Conservation (phyloP, 176 grass and related monocot genomes). For the Zoysia japonica region DNA sequence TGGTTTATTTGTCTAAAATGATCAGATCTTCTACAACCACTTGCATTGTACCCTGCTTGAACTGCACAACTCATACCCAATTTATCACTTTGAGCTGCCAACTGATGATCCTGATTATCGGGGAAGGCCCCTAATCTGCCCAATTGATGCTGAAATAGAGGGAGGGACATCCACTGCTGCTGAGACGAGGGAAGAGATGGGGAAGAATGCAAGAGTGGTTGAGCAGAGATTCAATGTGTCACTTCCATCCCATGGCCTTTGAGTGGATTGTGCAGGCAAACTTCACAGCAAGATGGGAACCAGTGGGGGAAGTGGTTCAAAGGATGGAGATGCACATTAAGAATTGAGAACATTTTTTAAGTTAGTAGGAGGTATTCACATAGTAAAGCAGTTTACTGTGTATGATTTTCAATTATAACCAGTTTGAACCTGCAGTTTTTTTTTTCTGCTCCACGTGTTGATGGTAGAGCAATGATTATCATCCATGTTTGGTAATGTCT, state of each 20-base stretch:
- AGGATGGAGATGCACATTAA: constrained; percentile 48
- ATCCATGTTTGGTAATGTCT: constrained; percentile 17
- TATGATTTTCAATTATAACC: background rate
- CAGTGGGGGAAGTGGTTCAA: constrained; percentile 38
- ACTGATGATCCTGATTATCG: constrained; percentile 91
- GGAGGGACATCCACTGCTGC: constrained; percentile 39
- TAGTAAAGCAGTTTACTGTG: constrained; percentile 8
- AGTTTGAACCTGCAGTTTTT: background rate
- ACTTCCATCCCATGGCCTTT: constrained; percentile 61
- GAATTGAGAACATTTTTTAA: constrained; percentile 41
- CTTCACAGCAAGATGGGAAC: constrained; percentile 54
- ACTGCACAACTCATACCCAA: constrained; percentile 92
- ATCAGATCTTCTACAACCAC: too few species aligned
- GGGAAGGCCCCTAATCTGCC: constrained; percentile 32
- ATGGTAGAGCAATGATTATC: background rate
- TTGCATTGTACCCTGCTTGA: constrained; percentile 91
- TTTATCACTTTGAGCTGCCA: constrained; percentile 89
- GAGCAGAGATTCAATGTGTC: constrained; percentile 68
- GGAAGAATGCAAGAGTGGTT: constrained; percentile 38
- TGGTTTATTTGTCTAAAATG: too few species aligned
- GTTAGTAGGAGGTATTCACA: constrained; percentile 48
- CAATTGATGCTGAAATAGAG: constrained; percentile 29
- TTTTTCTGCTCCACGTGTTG: background rate
- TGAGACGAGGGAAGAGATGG: constrained; percentile 23
- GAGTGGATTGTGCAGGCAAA: constrained; percentile 51